phyloP scores from a whole-genome alignment of 2,329 filamentous ascomycete species.

The Colletotrichum sp. region DNA sequence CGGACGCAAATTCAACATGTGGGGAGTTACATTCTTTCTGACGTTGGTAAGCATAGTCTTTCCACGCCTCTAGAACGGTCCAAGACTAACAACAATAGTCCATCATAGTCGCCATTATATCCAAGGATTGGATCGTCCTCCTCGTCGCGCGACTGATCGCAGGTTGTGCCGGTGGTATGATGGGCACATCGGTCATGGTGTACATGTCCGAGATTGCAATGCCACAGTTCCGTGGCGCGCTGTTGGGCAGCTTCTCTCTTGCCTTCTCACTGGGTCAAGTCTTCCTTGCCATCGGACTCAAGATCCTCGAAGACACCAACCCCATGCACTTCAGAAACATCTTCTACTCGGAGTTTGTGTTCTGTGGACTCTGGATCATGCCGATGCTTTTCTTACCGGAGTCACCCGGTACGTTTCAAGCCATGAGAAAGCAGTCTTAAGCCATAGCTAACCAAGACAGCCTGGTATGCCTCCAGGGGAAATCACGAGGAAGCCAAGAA shows the following conservation, averaged over 20 bases:
- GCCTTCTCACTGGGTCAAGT: not conserved
- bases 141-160: not conserved
- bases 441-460: not conserved
- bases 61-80: not conserved
- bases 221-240: constrained; percentile 1
- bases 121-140: not conserved
- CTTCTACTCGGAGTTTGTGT: constrained; percentile 10
- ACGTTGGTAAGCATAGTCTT: not conserved
- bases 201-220: constrained; percentile 6
- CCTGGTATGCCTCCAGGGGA: not conserved
- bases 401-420: not conserved
- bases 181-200: not conserved
- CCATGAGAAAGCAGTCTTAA: fast-evolving
- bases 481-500: not conserved
- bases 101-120: not conserved
- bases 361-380: not conserved
- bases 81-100: not conserved
- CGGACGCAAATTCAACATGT: not conserved
- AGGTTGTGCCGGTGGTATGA: not conserved
- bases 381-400: not conserved
- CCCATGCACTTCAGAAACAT: not conserved
- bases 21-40: not conserved
- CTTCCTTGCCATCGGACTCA: not conserved
- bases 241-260: not conserved
- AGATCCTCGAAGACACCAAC: not conserved